Evolutionary conservation across 1,284 basidiomycete genomes (phyloP), one percentile per base, ranked within the genome.

Genomic region (Heterobasidion parviporum): DNA sequence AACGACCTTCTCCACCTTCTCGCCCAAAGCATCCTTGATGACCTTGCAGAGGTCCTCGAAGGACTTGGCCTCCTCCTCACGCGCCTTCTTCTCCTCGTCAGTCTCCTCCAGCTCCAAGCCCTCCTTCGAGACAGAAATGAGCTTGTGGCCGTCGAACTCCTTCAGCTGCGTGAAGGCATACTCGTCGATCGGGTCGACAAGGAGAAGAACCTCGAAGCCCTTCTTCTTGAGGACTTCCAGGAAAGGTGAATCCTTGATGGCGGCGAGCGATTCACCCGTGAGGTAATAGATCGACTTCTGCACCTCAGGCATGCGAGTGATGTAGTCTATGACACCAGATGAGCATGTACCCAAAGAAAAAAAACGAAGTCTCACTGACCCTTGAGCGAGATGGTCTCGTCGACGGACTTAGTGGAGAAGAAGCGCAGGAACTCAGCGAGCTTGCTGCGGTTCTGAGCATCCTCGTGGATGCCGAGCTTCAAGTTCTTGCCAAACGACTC

Each of bases 251-350:
- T 98, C 94, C 68, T 83, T 85, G 67, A 92, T 87, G 57, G 94
- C 83, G 59, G 85, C 87, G 57, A 99, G 89, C 10, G 94, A 96
- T 80, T 99, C 97, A 74, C 97, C 96, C 59, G 96, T 99, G 66
- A 99, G 89, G 83, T 96, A 98, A 85, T 98, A 98, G 74, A 98
- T 94, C 68, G 94, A 94, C 79, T 98, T 98, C 77, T 99, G 96
- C 64, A 94, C 83, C 80, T 98, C 94, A 62, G 96, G 96, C 95
- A 98, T 98, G 68, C 96, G 95, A 58, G 95, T 98, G 72, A 98
- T 96, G 83, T 99, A 99, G 80, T 99, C 95, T 92, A 61, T 1
- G 55, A 1, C 34, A 26, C 20, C 36, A 50, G 3, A 52, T 33
- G 34, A 55, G 16, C 12, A 26, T 57, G 12, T 63, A 34, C 61